A percentile compares a stretch with the other conserved stretches of the same genome.
Evolutionary conservation across 2,329 filamentous ascomycete genomes (phyloP).

Genomic region (Fusarium armeniacum): DNA sequence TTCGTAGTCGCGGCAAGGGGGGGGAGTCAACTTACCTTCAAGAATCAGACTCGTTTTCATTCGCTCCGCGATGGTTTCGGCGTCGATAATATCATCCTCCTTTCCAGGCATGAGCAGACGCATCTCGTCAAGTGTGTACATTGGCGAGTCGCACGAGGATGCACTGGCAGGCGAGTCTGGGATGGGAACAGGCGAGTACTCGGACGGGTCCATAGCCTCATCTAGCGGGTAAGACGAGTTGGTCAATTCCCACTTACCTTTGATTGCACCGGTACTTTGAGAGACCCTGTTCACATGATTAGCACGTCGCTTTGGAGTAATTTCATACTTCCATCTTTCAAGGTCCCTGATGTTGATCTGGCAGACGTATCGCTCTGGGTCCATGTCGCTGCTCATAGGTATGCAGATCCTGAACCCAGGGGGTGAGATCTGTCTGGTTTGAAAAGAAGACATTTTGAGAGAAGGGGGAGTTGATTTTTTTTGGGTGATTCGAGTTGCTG

Average conservation of each 20-base stretch:
- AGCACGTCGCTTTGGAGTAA: conserved; percentile 5
- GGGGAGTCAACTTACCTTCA: conserved; percentile 24
- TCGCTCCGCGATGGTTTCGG: conserved; percentile 14
- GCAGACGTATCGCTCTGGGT: conserved; percentile 3
- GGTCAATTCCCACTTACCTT: not conserved
- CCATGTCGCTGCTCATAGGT: conserved; percentile 6
- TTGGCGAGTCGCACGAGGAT: not conserved
- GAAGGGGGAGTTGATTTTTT: not conserved
- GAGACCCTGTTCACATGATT: not conserved
- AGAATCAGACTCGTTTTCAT: conserved; percentile 18
- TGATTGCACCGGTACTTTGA: not conserved
- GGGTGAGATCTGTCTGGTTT: no score
- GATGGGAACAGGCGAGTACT: not conserved
- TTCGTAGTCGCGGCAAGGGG: conserved; percentile 20
- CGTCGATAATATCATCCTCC: not conserved
- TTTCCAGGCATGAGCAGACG: not conserved
- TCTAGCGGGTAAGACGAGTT: not conserved
- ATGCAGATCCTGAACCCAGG: conserved; percentile 19
- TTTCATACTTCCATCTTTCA: conserved; percentile 16
- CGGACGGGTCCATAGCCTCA: not conserved
- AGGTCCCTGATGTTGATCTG: conserved; percentile 25
- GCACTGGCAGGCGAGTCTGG: not conserved
- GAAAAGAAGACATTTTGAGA: conserved; percentile 10
- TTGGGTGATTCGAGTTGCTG: not conserved
- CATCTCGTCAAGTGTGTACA: conserved; percentile 8